Base-by-base conservation (phyloP, 345 rosid genomes). In the Schrenkiella parvula region DNA sequence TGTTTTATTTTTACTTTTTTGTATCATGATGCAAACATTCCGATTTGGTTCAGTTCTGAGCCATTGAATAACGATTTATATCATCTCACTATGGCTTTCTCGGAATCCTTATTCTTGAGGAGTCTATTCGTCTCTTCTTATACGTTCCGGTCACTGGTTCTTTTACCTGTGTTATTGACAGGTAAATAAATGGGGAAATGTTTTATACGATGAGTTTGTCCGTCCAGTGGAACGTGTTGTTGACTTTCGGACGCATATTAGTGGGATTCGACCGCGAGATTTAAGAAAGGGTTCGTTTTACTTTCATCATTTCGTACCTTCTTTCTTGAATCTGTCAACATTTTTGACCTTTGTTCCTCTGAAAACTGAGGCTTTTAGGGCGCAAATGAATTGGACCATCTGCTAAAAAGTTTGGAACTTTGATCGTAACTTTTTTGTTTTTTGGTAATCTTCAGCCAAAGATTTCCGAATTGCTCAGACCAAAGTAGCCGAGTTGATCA, bases 181-280 rank as follows among this genome's bases (percentile, higher is more conserved):
- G 99, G 95, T 95, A 72, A 95, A 95, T 66, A 83, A 77, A 79
- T 89, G 99, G 96, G 90, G 97, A 29, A 95, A 95, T 80, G 86
- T 91, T 63, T 35, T 91, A 41, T 88, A 86, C 59, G 95, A 95
- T 77, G 96, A 88, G 81, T 95, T 95, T 82, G 99, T 89, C 61
- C 89, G 85, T n/a, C 97, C 99, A 31, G 77, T 95, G 66, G 99
- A 95, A 70, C 88, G 82, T 25, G 88, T 95, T 70, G 91, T 86
- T 64, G 93, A 95, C 80, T 95, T 91, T 61, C 95, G 96, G 4
- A 91, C 99, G 11, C 81, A 52, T 37, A 88, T 95, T 59, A 95
- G 96, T 75, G 97, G 97, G 32, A 95, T 95, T 84, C 87, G 99
- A 53, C 90, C 93, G 29, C 81, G 78, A 29, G 93, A 95, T 65